Evolutionary conservation across 345 rosid genomes (phyloP).

Genomic region (Sonneratia alba): DNA sequence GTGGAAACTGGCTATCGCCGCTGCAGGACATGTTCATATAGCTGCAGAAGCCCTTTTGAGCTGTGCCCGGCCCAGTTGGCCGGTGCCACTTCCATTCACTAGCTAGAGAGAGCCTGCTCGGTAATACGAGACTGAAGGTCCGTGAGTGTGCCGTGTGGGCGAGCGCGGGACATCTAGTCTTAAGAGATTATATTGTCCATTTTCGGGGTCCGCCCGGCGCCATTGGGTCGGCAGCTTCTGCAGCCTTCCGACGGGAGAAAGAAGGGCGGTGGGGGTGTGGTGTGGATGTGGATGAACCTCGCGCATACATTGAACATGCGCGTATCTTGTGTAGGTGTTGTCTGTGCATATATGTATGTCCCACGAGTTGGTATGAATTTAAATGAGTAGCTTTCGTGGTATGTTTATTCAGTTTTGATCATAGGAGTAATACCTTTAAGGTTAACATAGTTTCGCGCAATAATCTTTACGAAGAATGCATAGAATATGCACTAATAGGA

Average conservation of each 20-base stretch:
- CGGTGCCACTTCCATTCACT: too few relatives aligned
- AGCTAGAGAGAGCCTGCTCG: background rate
- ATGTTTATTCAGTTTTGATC: too few relatives aligned
- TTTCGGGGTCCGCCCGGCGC: background rate
- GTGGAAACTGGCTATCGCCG: slow-evolving; percentile 46
- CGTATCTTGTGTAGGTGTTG: background rate
- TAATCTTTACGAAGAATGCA: too few relatives aligned
- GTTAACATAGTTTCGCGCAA: too few relatives aligned
- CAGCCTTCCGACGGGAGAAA: background rate
- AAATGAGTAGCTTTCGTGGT: too few relatives aligned
- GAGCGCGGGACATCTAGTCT: background rate
- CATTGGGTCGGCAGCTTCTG: background rate
- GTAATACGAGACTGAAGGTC: slow-evolving; percentile 54
- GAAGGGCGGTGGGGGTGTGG: background rate
- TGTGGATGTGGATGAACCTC: background rate
- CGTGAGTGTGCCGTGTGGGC: slow-evolving; percentile 34
- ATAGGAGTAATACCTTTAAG: too few relatives aligned
- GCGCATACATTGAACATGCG: background rate
- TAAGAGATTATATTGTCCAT: too few relatives aligned
- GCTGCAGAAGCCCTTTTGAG: slow-evolving; percentile 46
- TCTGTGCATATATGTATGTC: background rate
- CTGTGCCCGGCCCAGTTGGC: too few relatives aligned
- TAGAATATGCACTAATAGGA: too few relatives aligned
- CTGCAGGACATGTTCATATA: slow-evolving; percentile 65
- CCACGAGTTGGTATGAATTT: too few relatives aligned